Evolutionary conservation across 257 asterid genomes (phyloP).

Genomic region (Thymus mandschuricus): DNA sequence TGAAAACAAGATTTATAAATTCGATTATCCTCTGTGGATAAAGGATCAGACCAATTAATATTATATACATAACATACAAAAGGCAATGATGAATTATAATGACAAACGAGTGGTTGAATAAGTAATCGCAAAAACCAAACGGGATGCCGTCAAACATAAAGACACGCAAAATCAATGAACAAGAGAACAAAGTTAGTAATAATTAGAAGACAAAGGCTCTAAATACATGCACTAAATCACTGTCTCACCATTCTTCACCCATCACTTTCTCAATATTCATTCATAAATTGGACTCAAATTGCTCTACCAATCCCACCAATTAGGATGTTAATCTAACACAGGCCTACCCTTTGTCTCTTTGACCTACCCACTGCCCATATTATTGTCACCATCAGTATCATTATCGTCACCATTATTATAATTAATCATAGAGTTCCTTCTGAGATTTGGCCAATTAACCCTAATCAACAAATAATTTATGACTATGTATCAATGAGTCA

Average conservation of each 20-base stretch:
- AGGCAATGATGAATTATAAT: neutral
- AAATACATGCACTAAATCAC: neutral
- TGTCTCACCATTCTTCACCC: neutral
- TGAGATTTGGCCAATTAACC: neutral
- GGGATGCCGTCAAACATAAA: neutral
- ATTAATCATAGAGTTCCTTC: neutral
- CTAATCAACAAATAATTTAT: neutral
- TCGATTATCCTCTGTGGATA: too few species aligned
- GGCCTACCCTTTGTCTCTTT: neutral
- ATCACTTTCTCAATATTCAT: conserved; percentile 26
- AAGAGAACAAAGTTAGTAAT: neutral
- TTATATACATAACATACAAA: neutral
- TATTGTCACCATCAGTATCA: neutral
- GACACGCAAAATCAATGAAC: neutral
- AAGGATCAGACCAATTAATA: too few species aligned
- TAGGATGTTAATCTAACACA: conserved; percentile 14
- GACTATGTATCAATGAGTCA: neutral
- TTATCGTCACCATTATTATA: neutral
- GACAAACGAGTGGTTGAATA: conserved; percentile 20
- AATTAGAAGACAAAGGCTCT: conserved; percentile 7
- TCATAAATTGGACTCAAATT: conserved; percentile 1
- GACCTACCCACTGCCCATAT: neutral
- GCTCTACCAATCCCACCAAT: neutral
- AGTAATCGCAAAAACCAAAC: neutral
- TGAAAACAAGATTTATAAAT: too few species aligned